A percentile compares a stretch with the other conserved stretches of the same genome.
These are phyloP conservation scores for Capronia americana DNA, from an alignment of 2,329 filamentous ascomycete genomes.

Conservation along the genomic window DNA sequence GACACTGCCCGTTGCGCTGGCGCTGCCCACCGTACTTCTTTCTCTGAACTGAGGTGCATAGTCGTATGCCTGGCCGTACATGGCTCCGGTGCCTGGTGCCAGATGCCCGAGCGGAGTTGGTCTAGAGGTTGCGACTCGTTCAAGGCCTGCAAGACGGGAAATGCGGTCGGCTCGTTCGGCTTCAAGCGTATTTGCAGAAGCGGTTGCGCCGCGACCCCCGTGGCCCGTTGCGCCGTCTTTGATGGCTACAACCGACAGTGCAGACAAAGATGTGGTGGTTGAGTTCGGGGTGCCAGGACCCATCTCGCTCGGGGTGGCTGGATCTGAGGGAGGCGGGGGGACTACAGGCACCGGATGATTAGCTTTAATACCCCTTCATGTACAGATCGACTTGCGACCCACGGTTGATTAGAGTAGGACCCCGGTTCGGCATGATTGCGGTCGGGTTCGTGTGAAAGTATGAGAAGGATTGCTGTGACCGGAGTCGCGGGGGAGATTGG, in stretches of 20 bases:
- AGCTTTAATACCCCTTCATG: conserved; percentile 40
- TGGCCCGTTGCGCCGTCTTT: conserved; percentile 92
- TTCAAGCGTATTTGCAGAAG: conserved; percentile 77
- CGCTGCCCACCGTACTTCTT: conserved; percentile 87
- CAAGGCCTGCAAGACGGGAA: conserved; percentile 89
- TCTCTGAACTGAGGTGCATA: conserved; percentile 75
- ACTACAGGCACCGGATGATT: conserved; percentile 80
- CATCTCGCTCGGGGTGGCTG: conserved; percentile 85
- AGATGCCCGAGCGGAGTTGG: conserved; percentile 47
- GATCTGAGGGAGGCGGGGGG: conserved; percentile 79
- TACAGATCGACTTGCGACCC: conserved; percentile 6
- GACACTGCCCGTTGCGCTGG: conserved; percentile 82
- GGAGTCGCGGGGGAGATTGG: neutral
- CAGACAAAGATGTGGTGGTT: conserved; percentile 87
- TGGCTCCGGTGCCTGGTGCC: conserved; percentile 46
- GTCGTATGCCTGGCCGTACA: conserved; percentile 65
- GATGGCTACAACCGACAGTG: conserved; percentile 91
- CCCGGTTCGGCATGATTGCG: conserved; percentile 35
- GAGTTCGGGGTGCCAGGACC: conserved; percentile 92
- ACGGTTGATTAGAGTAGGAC: conserved; percentile 37
- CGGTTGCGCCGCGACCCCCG: conserved; percentile 61
- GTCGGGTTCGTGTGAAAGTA: neutral
- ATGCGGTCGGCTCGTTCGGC: conserved; percentile 94
- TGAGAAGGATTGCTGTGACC: neutral
- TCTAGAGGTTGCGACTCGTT: conserved; percentile 80